Percentiles rank a stretch among this genome's conserved stretches.
Evolutionary conservation across 2,329 filamentous ascomycete species (phyloP).

Genomic region (Aspergillus transmontanensis): DNA sequence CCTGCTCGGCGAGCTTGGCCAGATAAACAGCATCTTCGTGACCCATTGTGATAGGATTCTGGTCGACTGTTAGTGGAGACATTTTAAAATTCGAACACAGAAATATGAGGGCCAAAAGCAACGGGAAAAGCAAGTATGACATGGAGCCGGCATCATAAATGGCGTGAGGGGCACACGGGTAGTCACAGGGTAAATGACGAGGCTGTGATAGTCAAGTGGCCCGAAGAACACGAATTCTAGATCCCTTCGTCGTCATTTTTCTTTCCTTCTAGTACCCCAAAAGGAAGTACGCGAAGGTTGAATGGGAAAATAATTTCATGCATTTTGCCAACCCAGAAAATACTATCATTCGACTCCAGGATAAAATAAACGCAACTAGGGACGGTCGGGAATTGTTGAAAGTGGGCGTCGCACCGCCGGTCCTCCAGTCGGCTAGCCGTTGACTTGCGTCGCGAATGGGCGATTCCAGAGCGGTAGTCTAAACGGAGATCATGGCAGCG

Average conservation of each 20-base stretch:
- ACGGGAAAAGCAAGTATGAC: neutral
- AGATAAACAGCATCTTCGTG: slow-evolving; percentile 99
- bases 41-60: slow-evolving; percentile 74
- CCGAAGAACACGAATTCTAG: slow-evolving; percentile 18
- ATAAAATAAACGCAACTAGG: neutral
- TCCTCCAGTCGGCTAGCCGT: slow-evolving; percentile 20
- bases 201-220: slow-evolving; percentile 24
- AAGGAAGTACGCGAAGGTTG: neutral
- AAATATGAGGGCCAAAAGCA: neutral
- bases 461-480: slow-evolving; percentile 17
- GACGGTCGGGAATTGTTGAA: slow-evolving; percentile 17
- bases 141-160: slow-evolving; percentile 9
- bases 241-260: slow-evolving; percentile 9
- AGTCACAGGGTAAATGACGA: slow-evolving; percentile 24
- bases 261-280: neutral
- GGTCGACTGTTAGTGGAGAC: slow-evolving; percentile 20
- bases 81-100: neutral
- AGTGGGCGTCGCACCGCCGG: slow-evolving; percentile 10
- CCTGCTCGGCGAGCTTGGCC: slow-evolving; percentile 99
- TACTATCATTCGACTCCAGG: neutral
- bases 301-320: neutral
- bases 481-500: slow-evolving; percentile 9
- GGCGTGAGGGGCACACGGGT: slow-evolving; percentile 21
- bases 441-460: slow-evolving; percentile 18
- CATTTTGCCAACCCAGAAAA: neutral